phyloP scores from a whole-genome alignment of 2,329 filamentous ascomycete genomes.

The Xylaria sp. region DNA sequence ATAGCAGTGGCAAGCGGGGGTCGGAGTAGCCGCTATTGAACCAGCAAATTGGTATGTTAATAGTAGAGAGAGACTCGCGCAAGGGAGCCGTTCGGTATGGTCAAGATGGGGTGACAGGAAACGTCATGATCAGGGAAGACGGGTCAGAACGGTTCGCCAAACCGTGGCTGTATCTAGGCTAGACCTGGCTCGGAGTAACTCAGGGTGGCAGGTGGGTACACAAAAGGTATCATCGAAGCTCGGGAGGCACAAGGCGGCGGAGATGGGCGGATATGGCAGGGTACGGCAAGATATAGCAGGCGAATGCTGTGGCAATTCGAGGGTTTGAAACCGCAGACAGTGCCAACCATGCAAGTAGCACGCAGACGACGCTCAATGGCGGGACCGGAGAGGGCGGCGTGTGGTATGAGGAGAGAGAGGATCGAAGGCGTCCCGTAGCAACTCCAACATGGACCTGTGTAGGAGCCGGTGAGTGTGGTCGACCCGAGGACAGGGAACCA shows the following conservation, averaged over 20 bases:
- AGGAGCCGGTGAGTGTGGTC: background rate
- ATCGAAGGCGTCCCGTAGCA: slow-evolving; percentile 4
- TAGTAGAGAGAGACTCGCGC: slow-evolving; percentile 15
- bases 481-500: slow-evolving; percentile 10
- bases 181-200: slow-evolving; percentile 26
- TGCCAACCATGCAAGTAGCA: slow-evolving; percentile 4
- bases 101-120: slow-evolving; percentile 22
- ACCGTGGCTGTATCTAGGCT: slow-evolving; percentile 13
- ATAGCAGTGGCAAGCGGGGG: slow-evolving; percentile 19
- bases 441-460: background rate
- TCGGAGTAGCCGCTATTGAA: slow-evolving; percentile 28
- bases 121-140: slow-evolving; percentile 30
- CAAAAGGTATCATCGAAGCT: slow-evolving; percentile 27
- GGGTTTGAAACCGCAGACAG: slow-evolving; percentile 6
- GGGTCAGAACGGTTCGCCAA: slow-evolving; percentile 10
- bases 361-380: slow-evolving; percentile 16
- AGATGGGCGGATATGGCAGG: slow-evolving; percentile 5
- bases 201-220: slow-evolving; percentile 25
- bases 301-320: slow-evolving; percentile 16
- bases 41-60: slow-evolving; percentile 14
- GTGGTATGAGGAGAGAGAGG: background rate
- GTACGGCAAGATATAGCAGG: slow-evolving; percentile 4
- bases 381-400: slow-evolving; percentile 13
- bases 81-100: slow-evolving; percentile 28
- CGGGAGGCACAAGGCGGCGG: slow-evolving; percentile 23